phyloP scores from a whole-genome alignment of 371 early-diverging fungal genomes.

The Gilbertella persicaria region DNA sequence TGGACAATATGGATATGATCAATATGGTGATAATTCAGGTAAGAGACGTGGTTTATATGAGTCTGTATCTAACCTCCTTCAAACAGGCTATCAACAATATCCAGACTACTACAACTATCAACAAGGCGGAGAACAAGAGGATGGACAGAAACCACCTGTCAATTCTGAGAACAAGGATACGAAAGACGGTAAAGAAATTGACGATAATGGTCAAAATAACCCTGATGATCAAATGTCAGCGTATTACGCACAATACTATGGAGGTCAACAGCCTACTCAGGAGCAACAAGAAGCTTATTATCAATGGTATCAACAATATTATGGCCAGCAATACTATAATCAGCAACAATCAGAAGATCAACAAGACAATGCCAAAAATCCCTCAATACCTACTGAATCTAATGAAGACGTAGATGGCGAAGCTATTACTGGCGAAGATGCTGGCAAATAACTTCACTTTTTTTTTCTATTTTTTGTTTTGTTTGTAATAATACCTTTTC shows the following conservation, averaged over 20 bases:
- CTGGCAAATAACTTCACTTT: too few relatives aligned
- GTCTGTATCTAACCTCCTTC: neutral
- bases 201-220: neutral
- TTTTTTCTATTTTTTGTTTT: too few relatives aligned
- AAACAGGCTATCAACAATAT: slow-evolving; percentile 23
- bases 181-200: neutral
- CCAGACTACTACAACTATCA: slow-evolving; percentile 34
- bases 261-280: slow-evolving; percentile 26
- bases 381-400: too few relatives aligned
- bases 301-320: slow-evolving; percentile 54
- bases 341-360: too few relatives aligned
- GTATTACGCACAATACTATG: slow-evolving; percentile 44
- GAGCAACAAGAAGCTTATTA: slow-evolving; percentile 45
- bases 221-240: slow-evolving; percentile 4
- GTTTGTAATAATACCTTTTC: too few relatives aligned
- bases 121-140: slow-evolving; percentile 27
- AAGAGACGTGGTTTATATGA: neutral
- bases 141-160: slow-evolving; percentile 3
- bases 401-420: too few relatives aligned
- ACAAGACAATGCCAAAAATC: too few relatives aligned
- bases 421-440: too few relatives aligned
- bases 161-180: neutral
- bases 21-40: neutral
- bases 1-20: slow-evolving; percentile 42
- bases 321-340: slow-evolving; percentile 23